Conservation (phyloP, 768 basidiomycete genomes). For the Chalciporus chontae region DNA sequence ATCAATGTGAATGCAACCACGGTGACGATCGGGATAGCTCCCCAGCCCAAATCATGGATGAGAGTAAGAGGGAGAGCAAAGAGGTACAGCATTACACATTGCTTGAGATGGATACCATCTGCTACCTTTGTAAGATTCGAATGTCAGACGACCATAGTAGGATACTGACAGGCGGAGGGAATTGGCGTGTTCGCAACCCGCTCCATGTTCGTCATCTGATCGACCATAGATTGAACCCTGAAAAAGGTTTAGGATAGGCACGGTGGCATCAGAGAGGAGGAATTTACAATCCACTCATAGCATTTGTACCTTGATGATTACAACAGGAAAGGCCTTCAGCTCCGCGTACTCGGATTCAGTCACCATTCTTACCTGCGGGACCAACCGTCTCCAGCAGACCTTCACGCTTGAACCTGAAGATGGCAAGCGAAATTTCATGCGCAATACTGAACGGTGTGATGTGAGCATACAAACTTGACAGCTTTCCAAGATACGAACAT, state of each 20-base stretch:
- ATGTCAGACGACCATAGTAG: background rate
- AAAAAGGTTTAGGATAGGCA: slow-evolving; percentile 5
- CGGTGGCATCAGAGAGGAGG: background rate
- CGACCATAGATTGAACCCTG: slow-evolving; percentile 78
- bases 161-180: slow-evolving; percentile 61
- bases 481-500: slow-evolving; percentile 43
- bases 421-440: slow-evolving; percentile 66
- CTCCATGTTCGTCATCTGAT: slow-evolving; percentile 84
- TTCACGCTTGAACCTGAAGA: slow-evolving; percentile 75
- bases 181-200: slow-evolving; percentile 88
- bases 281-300: slow-evolving; percentile 64
- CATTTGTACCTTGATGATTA: slow-evolving; percentile 61
- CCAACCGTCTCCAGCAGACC: slow-evolving; percentile 88
- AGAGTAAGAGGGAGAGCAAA: slow-evolving; percentile 88
- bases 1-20: slow-evolving; percentile 88
- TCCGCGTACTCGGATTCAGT: background rate
- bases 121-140: slow-evolving; percentile 13
- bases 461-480: background rate
- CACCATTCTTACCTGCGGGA: slow-evolving; percentile 60
- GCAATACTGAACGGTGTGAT: slow-evolving; percentile 52
- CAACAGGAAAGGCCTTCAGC: slow-evolving; percentile 2
- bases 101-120: slow-evolving; percentile 91
- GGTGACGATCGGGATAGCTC: slow-evolving; percentile 80
- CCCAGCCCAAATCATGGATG: slow-evolving; percentile 79
- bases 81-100: slow-evolving; percentile 91